Conservation (phyloP, 2,329 filamentous ascomycete genomes). For the Aureobasidium musti region DNA sequence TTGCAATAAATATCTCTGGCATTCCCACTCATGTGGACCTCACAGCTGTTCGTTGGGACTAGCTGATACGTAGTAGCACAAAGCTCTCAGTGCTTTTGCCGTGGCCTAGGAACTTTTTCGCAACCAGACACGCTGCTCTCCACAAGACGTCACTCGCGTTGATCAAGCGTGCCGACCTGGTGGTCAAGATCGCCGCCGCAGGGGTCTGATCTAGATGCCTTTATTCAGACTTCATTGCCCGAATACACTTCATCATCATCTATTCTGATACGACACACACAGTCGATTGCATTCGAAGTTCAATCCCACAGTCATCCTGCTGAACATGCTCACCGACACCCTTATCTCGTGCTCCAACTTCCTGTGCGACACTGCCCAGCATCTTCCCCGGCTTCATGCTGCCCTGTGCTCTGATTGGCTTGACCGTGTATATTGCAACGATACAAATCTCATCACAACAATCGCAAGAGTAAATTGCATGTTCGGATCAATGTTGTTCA, state of each 20-base stretch:
- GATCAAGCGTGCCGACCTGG: constrained; percentile 12
- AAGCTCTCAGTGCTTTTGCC: constrained; percentile 3
- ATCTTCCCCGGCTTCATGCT: constrained; percentile 12
- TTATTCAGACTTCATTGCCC: constrained; percentile 15
- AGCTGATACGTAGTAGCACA: constrained; percentile 18
- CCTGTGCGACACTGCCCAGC: constrained; percentile 6
- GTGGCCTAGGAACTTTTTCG: constrained; percentile 6
- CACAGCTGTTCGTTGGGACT: constrained; percentile 22
- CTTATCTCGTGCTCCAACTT: constrained; percentile 4
- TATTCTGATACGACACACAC: too few species aligned
- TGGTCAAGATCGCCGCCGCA: constrained; percentile 24
- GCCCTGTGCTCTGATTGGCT: constrained; percentile 23
- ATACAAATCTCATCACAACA: not conserved
- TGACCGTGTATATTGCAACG: not conserved
- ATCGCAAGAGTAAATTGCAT: not conserved
- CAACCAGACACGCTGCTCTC: not conserved
- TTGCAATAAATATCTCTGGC: constrained; percentile 19
- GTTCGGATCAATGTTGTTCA: constrained; percentile 16
- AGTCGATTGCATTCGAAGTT: not conserved
- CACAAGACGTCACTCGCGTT: constrained; percentile 27
- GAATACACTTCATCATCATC: not conserved
- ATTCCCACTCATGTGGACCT: constrained; percentile 20
- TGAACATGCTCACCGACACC: not conserved
- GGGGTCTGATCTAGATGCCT: constrained; percentile 14
- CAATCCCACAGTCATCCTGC: not conserved